Conservation (phyloP, 1,284 basidiomycete species). For the Moesziomyces globuligerus region DNA sequence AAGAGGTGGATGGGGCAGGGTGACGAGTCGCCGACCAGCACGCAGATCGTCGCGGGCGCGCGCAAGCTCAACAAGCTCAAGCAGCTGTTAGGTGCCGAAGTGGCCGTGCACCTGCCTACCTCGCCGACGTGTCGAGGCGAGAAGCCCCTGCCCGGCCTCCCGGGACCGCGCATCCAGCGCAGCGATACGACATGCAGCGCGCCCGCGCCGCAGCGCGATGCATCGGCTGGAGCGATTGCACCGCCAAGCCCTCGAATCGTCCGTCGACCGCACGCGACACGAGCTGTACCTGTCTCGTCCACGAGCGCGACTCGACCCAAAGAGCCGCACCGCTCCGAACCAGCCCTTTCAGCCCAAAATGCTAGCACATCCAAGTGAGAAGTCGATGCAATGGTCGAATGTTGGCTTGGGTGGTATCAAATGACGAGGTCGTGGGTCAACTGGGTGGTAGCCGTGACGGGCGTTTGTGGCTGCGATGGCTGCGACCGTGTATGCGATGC, state of each 20-base stretch:
- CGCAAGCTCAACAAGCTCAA: slow-evolving; percentile 37
- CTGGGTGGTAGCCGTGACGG: not conserved
- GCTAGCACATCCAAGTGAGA: no score
- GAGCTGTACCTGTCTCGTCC: not conserved
- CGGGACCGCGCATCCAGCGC: slow-evolving; percentile 2
- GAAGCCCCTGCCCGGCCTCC: slow-evolving; percentile 19
- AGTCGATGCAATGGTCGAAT: no score
- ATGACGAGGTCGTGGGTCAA: not conserved
- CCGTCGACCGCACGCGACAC: not conserved
- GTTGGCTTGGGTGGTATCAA: not conserved
- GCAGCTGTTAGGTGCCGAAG: slow-evolving; percentile 33
- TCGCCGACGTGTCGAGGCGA: not conserved
- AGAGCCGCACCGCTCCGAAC: no score
- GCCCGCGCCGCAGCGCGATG: not conserved
- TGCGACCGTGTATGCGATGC: not conserved
- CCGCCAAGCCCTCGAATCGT: not conserved
- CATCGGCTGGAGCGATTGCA: slow-evolving; percentile 5
- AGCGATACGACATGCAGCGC: slow-evolving; percentile 2
- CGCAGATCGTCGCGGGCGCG: slow-evolving; percentile 23
- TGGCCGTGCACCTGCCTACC: slow-evolving; percentile 2
- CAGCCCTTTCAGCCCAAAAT: no score
- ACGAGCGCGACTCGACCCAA: no score
- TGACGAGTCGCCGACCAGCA: slow-evolving; percentile 21
- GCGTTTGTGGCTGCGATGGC: not conserved
- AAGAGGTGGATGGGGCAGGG: not conserved